phyloP scores from a whole-genome alignment of 352 stramenopile species.

The Phytophthora fragariaefolia region DNA sequence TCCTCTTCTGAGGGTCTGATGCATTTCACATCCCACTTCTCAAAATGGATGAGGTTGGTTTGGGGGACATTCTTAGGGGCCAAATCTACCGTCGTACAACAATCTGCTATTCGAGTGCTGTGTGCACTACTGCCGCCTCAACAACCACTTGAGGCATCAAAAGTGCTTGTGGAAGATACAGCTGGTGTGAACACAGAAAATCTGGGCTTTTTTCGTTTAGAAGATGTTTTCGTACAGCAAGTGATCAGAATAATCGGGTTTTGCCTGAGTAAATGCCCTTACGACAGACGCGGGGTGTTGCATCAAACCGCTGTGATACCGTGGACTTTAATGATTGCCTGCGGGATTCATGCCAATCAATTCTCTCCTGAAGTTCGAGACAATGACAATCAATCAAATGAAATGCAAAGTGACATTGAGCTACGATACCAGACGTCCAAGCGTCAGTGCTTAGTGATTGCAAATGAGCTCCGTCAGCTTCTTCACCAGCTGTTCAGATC shows the following conservation, averaged over 20 bases:
- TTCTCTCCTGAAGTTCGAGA: slow-evolving; percentile 31
- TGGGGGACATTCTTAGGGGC: slow-evolving; percentile 54
- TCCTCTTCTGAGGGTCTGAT: slow-evolving; percentile 58
- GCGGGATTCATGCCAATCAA: slow-evolving; percentile 40
- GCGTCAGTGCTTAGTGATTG: slow-evolving; percentile 29
- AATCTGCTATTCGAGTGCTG: slow-evolving; percentile 69
- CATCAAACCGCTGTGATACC: slow-evolving; percentile 26
- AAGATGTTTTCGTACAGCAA: slow-evolving; percentile 54
- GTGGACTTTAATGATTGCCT: slow-evolving; percentile 39
- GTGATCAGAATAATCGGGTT: slow-evolving; percentile 57
- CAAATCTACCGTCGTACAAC: slow-evolving; percentile 62
- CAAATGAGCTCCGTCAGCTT: slow-evolving; percentile 42
- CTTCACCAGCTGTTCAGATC: slow-evolving; percentile 24
- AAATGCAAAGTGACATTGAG: slow-evolving; percentile 32
- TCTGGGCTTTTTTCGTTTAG: slow-evolving; percentile 35
- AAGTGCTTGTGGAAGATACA: slow-evolving; percentile 23
- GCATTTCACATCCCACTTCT: slow-evolving; percentile 45
- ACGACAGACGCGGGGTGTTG: background rate
- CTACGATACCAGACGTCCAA: slow-evolving; percentile 32
- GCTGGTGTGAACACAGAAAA: background rate
- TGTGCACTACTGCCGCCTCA: slow-evolving; percentile 45
- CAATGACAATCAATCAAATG: slow-evolving; percentile 4
- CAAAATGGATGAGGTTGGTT: slow-evolving; percentile 62
- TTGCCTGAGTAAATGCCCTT: slow-evolving; percentile 37
- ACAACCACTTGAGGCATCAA: slow-evolving; percentile 31